These are phyloP conservation scores for Gelatoporia subvermispora DNA, from an alignment of 768 basidiomycete species.

Conservation along the genomic window DNA sequence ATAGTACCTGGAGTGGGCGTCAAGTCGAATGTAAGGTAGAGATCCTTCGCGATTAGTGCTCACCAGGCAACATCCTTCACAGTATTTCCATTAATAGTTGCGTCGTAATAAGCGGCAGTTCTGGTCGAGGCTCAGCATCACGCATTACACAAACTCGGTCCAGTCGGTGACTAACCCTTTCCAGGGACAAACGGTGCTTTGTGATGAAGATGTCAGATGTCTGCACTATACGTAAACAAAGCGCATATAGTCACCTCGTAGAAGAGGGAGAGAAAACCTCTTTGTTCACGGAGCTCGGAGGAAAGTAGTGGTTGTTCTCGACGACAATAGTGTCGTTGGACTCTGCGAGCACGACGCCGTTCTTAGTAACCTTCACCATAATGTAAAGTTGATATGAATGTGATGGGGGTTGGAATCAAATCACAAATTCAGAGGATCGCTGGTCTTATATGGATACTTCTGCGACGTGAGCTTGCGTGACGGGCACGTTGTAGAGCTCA, in stretches of 20 bases:
- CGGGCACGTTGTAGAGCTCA: no score
- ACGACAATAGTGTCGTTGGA: constrained; percentile 49
- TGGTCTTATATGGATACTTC: constrained; percentile 3
- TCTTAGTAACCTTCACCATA: constrained; percentile 48
- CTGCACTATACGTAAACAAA: not conserved
- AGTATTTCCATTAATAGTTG: constrained; percentile 40
- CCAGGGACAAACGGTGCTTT: constrained; percentile 58
- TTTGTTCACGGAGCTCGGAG: constrained; percentile 46
- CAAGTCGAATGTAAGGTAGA: not conserved
- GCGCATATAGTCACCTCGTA: constrained; percentile 38
- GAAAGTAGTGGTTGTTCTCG: constrained; percentile 74
- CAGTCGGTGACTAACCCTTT: constrained; percentile 50
- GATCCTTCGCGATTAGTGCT: constrained; percentile 13
- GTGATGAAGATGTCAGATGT: no score
- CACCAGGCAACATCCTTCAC: constrained; percentile 67
- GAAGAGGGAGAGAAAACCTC: constrained; percentile 44
- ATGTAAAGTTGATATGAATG: not conserved
- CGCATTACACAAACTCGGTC: not conserved
- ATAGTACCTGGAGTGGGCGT: constrained; percentile 53
- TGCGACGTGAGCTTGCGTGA: not conserved
- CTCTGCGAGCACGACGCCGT: constrained; percentile 53
- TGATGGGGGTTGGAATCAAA: not conserved
- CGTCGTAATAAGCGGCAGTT: constrained; percentile 63
- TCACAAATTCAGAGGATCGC: not conserved
- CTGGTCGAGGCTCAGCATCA: constrained; percentile 26